Conservation (phyloP, 2,329 filamentous ascomycete species). For the Beauveria scarabaeidicola region DNA sequence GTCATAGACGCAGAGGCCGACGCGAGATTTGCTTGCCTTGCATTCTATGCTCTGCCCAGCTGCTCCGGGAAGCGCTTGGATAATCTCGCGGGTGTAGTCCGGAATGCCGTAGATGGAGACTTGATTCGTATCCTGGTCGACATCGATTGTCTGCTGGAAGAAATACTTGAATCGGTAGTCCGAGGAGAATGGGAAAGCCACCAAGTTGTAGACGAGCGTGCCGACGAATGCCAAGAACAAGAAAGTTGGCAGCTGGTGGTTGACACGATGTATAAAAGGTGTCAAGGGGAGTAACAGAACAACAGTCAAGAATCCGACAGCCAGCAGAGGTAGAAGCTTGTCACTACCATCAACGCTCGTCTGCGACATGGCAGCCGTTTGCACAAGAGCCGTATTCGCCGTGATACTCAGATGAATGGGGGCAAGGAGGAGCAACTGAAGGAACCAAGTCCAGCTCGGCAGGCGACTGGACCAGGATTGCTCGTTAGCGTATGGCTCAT, state of each 20-base stretch:
- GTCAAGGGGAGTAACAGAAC: conserved; percentile 66
- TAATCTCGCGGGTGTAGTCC: conserved; percentile 57
- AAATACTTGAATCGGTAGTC: conserved; percentile 76
- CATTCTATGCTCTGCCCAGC: conserved; percentile 53
- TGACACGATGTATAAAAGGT: conserved; percentile 82
- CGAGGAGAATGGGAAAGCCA: conserved; percentile 79
- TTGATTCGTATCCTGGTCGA: conserved; percentile 61
- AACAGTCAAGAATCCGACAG: conserved; percentile 58
- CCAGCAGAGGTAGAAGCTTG: conserved; percentile 61
- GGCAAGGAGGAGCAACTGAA: conserved; percentile 74
- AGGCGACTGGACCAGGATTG: conserved; percentile 78
- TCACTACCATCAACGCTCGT: conserved; percentile 77
- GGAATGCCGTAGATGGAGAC: conserved; percentile 63
- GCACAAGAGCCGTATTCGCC: conserved; percentile 65
- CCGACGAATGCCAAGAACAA: conserved; percentile 63
- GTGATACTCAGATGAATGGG: conserved; percentile 71
- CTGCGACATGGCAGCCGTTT: conserved; percentile 66
- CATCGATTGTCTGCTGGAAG: conserved; percentile 73
- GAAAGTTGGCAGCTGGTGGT: conserved; percentile 71
- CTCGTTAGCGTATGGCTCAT: conserved; percentile 55
- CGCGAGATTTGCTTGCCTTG: conserved; percentile 39
- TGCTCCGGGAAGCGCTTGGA: conserved; percentile 62
- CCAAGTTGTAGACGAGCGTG: conserved; percentile 77
- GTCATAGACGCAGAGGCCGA: conserved; percentile 56
- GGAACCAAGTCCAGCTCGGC: conserved; percentile 76